phyloP scores from a whole-genome alignment of 352 stramenopile genomes.

The Albugo laibachii region DNA sequence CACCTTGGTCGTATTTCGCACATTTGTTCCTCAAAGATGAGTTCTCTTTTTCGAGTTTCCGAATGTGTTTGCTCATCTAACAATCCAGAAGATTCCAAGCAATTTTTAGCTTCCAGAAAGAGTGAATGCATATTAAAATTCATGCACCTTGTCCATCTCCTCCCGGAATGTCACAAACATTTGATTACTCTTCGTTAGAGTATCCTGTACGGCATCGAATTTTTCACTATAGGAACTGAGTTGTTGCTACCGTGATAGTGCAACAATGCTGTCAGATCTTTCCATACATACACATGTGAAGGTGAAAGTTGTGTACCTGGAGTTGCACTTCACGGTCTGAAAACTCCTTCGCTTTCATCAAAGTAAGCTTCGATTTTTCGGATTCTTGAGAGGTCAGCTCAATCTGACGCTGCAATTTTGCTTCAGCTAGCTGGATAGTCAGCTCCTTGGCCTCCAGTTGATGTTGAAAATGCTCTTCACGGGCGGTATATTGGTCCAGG shows the following conservation, averaged over 20 bases:
- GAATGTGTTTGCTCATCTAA: constrained; percentile 68
- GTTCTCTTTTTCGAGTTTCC: constrained; percentile 77
- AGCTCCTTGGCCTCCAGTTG: constrained; percentile 72
- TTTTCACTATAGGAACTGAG: constrained; percentile 72
- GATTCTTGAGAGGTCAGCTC: constrained; percentile 47
- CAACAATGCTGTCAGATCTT: neutral
- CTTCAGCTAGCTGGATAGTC: constrained; percentile 55
- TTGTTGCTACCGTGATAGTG: constrained; percentile 14
- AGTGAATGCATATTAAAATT: too few species aligned
- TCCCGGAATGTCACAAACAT: constrained; percentile 69
- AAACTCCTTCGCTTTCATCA: constrained; percentile 70
- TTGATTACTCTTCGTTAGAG: constrained; percentile 65
- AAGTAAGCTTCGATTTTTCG: constrained; percentile 47
- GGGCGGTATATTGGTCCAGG: constrained; percentile 53
- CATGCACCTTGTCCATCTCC: constrained; percentile 62
- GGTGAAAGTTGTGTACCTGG: constrained; percentile 13
- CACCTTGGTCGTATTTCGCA: constrained; percentile 49
- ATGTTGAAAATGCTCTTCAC: constrained; percentile 68
- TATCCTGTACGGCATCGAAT: constrained; percentile 72
- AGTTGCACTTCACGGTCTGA: constrained; percentile 50
- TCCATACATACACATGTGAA: neutral
- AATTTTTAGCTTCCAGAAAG: too few species aligned
- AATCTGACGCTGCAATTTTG: constrained; percentile 59
- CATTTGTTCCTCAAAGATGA: constrained; percentile 59
- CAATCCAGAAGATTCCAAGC: neutral